Conservation (phyloP, 2,329 filamentous ascomycete genomes). For the Penicillium griseofulvum region DNA sequence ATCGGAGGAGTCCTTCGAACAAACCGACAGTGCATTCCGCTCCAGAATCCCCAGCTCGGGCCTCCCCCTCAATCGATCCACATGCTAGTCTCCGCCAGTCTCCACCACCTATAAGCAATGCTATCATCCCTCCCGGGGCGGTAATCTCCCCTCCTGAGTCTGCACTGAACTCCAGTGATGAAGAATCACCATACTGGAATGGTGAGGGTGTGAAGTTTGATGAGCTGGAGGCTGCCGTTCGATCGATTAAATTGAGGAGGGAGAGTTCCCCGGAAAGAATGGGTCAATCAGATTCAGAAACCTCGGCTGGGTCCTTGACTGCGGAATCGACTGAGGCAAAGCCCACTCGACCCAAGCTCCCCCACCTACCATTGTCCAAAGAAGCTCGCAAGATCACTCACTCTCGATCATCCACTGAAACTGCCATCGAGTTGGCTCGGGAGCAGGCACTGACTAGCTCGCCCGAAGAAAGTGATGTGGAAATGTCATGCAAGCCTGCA, state of each 20-base stretch:
- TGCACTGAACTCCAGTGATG: constrained; percentile 74
- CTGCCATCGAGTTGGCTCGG: constrained; percentile 49
- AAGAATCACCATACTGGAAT: constrained; percentile 51
- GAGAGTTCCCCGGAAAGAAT: constrained; percentile 32
- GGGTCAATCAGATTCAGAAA: constrained; percentile 11
- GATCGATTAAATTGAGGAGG: constrained; percentile 61
- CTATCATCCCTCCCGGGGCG: constrained; percentile 75
- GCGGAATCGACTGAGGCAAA: constrained; percentile 20
- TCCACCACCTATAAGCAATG: constrained; percentile 74
- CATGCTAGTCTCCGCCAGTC: constrained; percentile 73
- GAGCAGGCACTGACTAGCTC: constrained; percentile 43
- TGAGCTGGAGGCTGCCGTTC: constrained; percentile 79
- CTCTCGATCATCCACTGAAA: constrained; percentile 59
- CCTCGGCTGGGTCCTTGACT: constrained; percentile 23
- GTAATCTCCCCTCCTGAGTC: constrained; percentile 92
- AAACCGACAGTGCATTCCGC: constrained; percentile 33
- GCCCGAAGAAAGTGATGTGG: constrained; percentile 54
- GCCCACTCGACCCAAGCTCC: constrained; percentile 11
- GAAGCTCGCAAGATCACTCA: constrained; percentile 61
- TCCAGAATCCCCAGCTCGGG: constrained; percentile 25
- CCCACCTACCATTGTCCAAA: constrained; percentile 48
- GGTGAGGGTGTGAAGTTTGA: constrained; percentile 50
- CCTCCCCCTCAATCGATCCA: constrained; percentile 33
- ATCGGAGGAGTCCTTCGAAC: constrained; percentile 58
- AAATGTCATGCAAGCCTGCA: constrained; percentile 69